Evolutionary conservation across 2,329 filamentous ascomycete species (phyloP).

Genomic region (Septoria linicola): DNA sequence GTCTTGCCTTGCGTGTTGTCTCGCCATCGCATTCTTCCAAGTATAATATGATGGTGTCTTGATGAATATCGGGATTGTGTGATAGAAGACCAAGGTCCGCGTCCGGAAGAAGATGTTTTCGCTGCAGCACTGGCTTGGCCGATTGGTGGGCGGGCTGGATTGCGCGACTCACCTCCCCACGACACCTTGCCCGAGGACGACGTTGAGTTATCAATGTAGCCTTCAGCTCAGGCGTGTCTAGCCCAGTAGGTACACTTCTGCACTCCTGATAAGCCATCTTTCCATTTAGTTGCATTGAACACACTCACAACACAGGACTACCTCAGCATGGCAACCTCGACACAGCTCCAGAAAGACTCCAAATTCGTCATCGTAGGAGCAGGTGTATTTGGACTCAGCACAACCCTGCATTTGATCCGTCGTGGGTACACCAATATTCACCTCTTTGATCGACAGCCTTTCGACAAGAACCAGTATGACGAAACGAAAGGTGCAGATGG

Average conservation of each 20-base stretch:
- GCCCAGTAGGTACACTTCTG: too few species aligned
- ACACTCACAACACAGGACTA: too few species aligned
- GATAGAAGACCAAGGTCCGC: background rate
- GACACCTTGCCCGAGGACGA: background rate
- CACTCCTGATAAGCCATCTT: too few species aligned
- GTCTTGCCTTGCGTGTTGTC: too few species aligned
- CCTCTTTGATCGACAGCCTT: conserved; percentile 38
- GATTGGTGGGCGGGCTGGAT: background rate
- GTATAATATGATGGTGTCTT: background rate
- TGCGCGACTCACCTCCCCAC: too few species aligned
- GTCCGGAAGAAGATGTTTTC: background rate
- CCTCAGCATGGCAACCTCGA: conserved; percentile 12
- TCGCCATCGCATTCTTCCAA: too few species aligned
- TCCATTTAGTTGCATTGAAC: too few species aligned
- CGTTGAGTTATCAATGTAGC: too few species aligned
- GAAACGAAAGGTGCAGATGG: conserved; percentile 24
- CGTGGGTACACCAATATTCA: conserved; percentile 32
- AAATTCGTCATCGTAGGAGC: conserved; percentile 42
- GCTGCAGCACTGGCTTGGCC: background rate
- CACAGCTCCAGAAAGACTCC: conserved; percentile 19
- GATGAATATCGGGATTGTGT: too few species aligned
- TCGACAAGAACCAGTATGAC: conserved; percentile 27
- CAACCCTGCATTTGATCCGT: conserved; percentile 36
- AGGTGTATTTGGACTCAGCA: conserved; percentile 48
- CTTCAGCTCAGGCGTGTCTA: too few species aligned